phyloP scores from a whole-genome alignment of 805 yeast genomes.

The Sugiyamaella qingdaonensis region DNA sequence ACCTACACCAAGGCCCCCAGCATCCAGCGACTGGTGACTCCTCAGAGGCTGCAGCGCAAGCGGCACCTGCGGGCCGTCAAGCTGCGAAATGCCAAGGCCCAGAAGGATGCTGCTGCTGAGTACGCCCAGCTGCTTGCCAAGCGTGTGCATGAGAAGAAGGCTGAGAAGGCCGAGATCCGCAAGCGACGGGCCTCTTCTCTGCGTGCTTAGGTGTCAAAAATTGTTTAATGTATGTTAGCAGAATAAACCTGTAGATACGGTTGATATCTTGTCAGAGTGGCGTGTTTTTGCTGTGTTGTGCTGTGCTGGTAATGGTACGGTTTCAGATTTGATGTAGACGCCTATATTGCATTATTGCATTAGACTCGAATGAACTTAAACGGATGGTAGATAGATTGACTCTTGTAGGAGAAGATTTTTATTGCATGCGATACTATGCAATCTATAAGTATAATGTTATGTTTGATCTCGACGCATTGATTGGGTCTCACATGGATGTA shows the following conservation, averaged over 20 bases:
- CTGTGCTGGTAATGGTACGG: too few relatives aligned
- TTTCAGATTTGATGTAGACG: too few relatives aligned
- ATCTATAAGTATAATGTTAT: too few relatives aligned
- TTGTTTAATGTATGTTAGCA: background rate
- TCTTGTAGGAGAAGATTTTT: too few relatives aligned
- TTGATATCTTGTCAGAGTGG: background rate
- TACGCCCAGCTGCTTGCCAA: constrained; percentile 98
- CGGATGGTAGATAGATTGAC: too few relatives aligned
- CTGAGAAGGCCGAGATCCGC: constrained; percentile 96
- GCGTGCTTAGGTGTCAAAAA: constrained; percentile 31
- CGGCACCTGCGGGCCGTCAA: constrained; percentile 91
- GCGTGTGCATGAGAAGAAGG: constrained; percentile 97
- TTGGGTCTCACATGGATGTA: too few relatives aligned
- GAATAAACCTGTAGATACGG: background rate
- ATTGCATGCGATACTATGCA: too few relatives aligned
- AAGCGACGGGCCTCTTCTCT: constrained; percentile 99
- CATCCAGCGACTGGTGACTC: constrained; percentile 99
- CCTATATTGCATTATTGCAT: too few relatives aligned
- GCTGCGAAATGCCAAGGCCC: constrained; percentile 95
- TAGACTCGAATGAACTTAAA: too few relatives aligned
- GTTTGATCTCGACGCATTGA: too few relatives aligned
- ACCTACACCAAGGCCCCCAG: constrained; percentile 99
- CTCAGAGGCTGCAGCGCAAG: constrained; percentile 99
- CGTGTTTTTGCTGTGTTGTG: too few relatives aligned
- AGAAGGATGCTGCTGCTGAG: constrained; percentile 99